Evolutionary conservation across 2,329 filamentous ascomycete species (phyloP).

Genomic region (Talaromyces funiculosus): DNA sequence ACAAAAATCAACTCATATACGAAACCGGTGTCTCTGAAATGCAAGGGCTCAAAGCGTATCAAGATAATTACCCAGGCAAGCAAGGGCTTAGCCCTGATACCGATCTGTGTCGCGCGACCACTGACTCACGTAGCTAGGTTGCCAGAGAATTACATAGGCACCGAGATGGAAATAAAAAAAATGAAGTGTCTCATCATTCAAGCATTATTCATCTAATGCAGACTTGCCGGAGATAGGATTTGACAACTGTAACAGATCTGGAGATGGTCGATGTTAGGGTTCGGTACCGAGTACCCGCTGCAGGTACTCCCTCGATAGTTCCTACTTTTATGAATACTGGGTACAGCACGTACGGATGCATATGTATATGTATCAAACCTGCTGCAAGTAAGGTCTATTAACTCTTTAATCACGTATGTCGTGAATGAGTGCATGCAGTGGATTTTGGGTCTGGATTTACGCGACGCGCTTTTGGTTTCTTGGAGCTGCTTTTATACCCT

Average conservation of each 20-base stretch:
- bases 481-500: not conserved
- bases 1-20: no score
- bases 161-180: no score
- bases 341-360: not conserved
- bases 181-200: not conserved
- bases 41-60: conserved; percentile 1
- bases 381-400: conserved; percentile 2
- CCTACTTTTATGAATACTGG: not conserved
- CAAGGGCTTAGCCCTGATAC: not conserved
- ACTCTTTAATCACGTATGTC: not conserved
- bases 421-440: not conserved
- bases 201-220: not conserved
- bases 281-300: not conserved
- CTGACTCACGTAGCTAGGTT: not conserved
- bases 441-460: not conserved
- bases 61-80: not conserved
- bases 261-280: not conserved
- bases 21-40: not conserved
- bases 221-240: not conserved
- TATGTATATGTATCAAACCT: conserved; percentile 5
- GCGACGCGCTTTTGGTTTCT: conserved; percentile 1
- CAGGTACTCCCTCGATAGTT: not conserved
- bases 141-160: not conserved
- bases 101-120: not conserved
- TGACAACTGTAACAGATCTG: not conserved